Conservation (phyloP, 352 stramenopile species). For the Globisporangium sylvaticum region DNA sequence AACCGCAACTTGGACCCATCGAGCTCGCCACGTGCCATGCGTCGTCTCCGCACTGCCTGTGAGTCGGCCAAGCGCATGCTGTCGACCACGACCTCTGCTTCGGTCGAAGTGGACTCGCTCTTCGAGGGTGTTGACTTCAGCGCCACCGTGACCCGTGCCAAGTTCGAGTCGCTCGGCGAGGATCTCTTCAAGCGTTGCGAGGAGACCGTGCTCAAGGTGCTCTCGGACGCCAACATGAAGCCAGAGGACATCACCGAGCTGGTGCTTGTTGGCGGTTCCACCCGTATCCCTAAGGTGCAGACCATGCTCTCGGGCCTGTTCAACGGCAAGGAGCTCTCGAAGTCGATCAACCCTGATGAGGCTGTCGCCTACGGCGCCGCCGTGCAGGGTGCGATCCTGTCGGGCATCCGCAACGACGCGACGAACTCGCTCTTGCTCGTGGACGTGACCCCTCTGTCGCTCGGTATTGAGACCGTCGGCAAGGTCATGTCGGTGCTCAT, state of each 20-base stretch:
- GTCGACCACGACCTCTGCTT: conserved; percentile 80
- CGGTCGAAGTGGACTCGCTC: conserved; percentile 91
- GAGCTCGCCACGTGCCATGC: conserved; percentile 75
- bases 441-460: conserved; percentile 87
- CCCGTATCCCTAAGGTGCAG: conserved; percentile 97
- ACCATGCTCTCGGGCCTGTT: conserved; percentile 98
- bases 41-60: conserved; percentile 87
- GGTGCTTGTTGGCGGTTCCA: conserved; percentile 98
- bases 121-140: conserved; percentile 93
- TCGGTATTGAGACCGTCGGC: conserved; percentile 87
- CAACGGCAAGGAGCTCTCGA: conserved; percentile 93
- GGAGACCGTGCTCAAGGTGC: conserved; percentile 57
- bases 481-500: conserved; percentile 90
- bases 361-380: conserved; percentile 98
- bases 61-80: conserved; percentile 91
- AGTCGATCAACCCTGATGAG: conserved; percentile 95
- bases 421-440: conserved; percentile 87
- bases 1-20: conserved; percentile 72
- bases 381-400: conserved; percentile 88
- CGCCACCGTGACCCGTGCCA: conserved; percentile 86
- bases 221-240: conserved; percentile 92
- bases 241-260: conserved; percentile 98
- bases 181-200: conserved; percentile 90
- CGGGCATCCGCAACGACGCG: conserved; percentile 56
- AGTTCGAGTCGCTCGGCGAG: conserved; percentile 88